Evolutionary conservation across 257 asterid genomes (phyloP), one percentile per base, ranked within the genome.

Genomic region (Capsicum pubescens): DNA sequence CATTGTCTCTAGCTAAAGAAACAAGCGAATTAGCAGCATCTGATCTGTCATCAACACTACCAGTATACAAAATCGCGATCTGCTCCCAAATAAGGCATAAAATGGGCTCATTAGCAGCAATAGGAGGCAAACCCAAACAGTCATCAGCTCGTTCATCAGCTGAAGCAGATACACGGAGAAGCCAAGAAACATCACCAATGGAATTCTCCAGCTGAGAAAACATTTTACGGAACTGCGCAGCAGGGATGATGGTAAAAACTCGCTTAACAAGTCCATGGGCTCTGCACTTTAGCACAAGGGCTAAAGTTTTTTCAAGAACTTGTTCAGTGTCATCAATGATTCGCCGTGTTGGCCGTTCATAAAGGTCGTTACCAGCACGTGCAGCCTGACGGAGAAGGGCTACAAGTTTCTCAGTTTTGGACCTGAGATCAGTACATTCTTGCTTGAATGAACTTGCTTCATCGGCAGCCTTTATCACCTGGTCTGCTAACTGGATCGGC

Each of bases 181-280:
- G 92, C 98, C 98, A 94, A 4, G 95, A 92, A 3, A 94, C 93
- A 84, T 94, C 97, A 10, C 94, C 97, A 80, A 92, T 89, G n/a
- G 98, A 94, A 87, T 92, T 94, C 59, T 92, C 98, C 2, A 94
- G 88, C 32, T 87, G 92, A 9, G 91, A 80, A 1, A 89, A 84
- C 92, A 91, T 90, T 82, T 94, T 94, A 55, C 97, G 92, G 84
- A 94, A 92, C 11, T 94, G 94, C 5, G 97, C 93, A 86, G 95
- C 82, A 72, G 95, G 95, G 68, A 89, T 94, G 87, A 92, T 88
- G 68, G 92, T 90, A 91, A 94, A 92, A 1, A 94, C 94, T 50
- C 98, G 93, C 87, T 92, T 90, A 44, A 94, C 83, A 15, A 91
- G 72, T 54, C 98, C 95, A 82, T 94, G 84, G 9, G 91, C 93